A percentile compares a stretch with the other conserved stretches of the same genome.
Conservation (phyloP, 164 flowering plant genomes). For the Hamamelis virginiana region DNA sequence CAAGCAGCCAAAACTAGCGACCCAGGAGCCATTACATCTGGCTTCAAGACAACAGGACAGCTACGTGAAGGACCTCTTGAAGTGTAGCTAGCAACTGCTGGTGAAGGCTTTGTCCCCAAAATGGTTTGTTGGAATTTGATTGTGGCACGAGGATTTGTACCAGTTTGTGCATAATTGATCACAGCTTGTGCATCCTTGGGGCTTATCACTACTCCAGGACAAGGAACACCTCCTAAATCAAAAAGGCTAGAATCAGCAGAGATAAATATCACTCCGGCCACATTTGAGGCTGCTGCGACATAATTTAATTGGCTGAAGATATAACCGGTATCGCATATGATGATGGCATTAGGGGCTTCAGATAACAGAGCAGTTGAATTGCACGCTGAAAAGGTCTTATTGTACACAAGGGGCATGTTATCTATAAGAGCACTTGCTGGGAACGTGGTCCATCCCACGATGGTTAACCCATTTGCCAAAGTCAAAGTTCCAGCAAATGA, state of each 20-base stretch:
- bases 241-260: slow-evolving; percentile 16
- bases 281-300: slow-evolving; percentile 21
- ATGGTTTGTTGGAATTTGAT: slow-evolving; percentile 47
- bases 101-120: slow-evolving; percentile 45
- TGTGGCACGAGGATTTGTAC: slow-evolving; percentile 17
- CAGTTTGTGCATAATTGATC: slow-evolving; percentile 25
- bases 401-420: slow-evolving; percentile 30
- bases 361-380: slow-evolving; percentile 27
- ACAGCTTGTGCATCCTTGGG: slow-evolving; percentile 19
- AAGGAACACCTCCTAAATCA: background rate
- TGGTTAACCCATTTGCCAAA: slow-evolving; percentile 37
- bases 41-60: slow-evolving; percentile 41
- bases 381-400: slow-evolving; percentile 30
- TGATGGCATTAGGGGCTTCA: slow-evolving; percentile 8
- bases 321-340: slow-evolving; percentile 24
- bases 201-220: slow-evolving; percentile 35
- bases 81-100: slow-evolving; percentile 38
- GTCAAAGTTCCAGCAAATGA: slow-evolving; percentile 31
- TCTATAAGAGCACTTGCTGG: slow-evolving; percentile 24
- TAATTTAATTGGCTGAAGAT: slow-evolving; percentile 9
- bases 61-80: slow-evolving; percentile 58
- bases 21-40: slow-evolving; percentile 69
- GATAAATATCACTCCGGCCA: slow-evolving; percentile 33
- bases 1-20: slow-evolving; percentile 46
- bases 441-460: slow-evolving; percentile 32